These are phyloP conservation scores for Pythium pyrilobum DNA, from an alignment of 352 stramenopile genomes.

Conservation along the genomic window DNA sequence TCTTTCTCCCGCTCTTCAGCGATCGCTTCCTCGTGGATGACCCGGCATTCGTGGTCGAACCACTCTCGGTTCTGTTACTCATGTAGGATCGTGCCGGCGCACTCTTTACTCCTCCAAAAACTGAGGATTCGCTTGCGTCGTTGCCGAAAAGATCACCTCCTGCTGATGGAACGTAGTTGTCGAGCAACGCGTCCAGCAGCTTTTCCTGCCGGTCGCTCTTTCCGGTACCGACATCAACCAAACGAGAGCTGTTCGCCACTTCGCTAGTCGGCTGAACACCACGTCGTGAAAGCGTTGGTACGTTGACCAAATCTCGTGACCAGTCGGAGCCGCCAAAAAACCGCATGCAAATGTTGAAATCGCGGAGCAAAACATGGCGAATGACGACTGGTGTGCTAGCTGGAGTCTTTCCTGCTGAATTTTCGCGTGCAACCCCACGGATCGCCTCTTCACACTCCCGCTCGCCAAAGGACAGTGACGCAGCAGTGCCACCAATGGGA, in stretches of 20 bases:
- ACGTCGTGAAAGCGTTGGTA: constrained; percentile 12
- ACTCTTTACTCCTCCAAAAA: constrained; percentile 41
- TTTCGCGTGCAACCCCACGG: constrained; percentile 64
- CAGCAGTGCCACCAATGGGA: constrained; percentile 71
- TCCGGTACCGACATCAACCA: background rate
- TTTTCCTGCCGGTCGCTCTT: constrained; percentile 50
- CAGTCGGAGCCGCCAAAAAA: constrained; percentile 86
- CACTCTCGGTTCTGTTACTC: background rate
- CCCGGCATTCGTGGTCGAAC: background rate
- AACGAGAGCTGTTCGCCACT: background rate
- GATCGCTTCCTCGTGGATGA: constrained; percentile 37
- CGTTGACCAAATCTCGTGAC: constrained; percentile 49
- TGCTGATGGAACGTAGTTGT: constrained; percentile 76
- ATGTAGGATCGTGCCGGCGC: constrained; percentile 30
- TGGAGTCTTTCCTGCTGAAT: constrained; percentile 35
- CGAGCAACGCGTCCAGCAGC: constrained; percentile 69
- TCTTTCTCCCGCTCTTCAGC: constrained; percentile 77
- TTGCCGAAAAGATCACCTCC: constrained; percentile 45
- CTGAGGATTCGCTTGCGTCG: constrained; percentile 20
- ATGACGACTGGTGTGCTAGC: constrained; percentile 57
- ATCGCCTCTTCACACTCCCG: constrained; percentile 75
- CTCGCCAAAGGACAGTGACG: constrained; percentile 82
- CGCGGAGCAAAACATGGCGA: constrained; percentile 74
- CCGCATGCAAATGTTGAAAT: constrained; percentile 86
- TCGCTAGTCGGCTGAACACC: background rate